Evolutionary conservation across 108 stramenopile species (phyloP), one percentile per base, ranked within the genome.

Genomic region (Cyclotella atomus): DNA sequence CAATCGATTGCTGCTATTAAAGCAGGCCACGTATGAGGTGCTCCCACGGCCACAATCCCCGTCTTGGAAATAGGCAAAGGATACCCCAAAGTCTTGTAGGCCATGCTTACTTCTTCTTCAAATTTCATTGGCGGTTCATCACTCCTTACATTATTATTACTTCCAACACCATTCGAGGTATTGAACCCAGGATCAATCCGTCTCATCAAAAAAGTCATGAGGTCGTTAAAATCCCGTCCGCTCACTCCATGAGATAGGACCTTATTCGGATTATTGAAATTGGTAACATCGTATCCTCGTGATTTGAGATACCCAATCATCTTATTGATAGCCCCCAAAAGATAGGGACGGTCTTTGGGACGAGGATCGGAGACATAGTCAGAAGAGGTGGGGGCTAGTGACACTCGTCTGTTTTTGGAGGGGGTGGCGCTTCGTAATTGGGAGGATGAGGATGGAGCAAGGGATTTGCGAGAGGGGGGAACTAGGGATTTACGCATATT

Each of bases 21-120:
- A 30, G 93, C 83, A 6, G 99, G 98, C 99, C 99, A 99, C 19
- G 98, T 98, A 74, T 99, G 99, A 28, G 97, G 96, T 17, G 96
- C 93, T 1, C 99, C 99, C 47, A 98, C 99, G 17, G 99, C 98
- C 8, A 94, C 94, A 35, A 99, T 84, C 14, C 92, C 86, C 36
- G 98, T 94, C 75, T 94, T 96, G 75, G 84, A 86, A 65, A 99
- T 90, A 56, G 87, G 68, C 72, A 91, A 97, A 9, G 97, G 97
- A 85, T 99, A 99, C 50, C 95, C 88, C 70, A 99, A 55, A n/a
- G 83, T 82, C 68, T 90, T 91, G 67, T 98, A 97, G 73, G 95
- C 86, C 71, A 89, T 73, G 41, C 91, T 73, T 12, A 99, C 92
- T 56, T 98, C 98, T 67, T 99, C 98, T 68, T 98, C 98, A 55